Base-by-base conservation (phyloP, 2,329 filamentous ascomycete genomes). In the Apiospora aurea region DNA sequence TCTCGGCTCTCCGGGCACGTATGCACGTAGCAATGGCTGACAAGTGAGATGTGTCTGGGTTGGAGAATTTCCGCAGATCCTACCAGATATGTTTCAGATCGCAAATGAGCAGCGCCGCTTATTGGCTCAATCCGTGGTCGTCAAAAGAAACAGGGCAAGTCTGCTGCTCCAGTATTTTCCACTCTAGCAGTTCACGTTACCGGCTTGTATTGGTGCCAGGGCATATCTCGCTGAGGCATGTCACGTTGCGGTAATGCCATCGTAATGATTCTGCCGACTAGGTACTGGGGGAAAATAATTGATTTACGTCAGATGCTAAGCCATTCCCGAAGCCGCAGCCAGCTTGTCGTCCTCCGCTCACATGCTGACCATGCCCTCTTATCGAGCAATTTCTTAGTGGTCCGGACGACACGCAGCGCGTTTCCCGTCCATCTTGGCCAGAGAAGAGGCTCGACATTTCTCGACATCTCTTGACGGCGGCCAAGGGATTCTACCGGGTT, bases 221-320 rank as follows among this genome's bases (percentile, higher is more conserved):
- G 21, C 57, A 64, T 64, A 64, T 64, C 57, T 41, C 18, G 24
- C 57, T 24, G 7, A 41, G 57, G 57, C 34, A 6, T 64, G 57
- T 64, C 57, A 64, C 21, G 21, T 64, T 64, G 57, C 41, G 57
- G 57, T 64, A 64, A 64, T 64, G 57, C 8, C 57, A 64, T n/a
- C 57, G 57, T 64, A 64, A 64, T 64, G 8, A 34, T 10, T 64
- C 57, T 64, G 57, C 57, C 41, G 57, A 64, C 34, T 64, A n/a
- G n/a, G n/a, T n/a, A 64, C 57, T 10, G 57, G 41, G 21, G 34
- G 41, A n/a, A n/a, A n/a, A 64, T 64, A 41, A 64, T 64, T 64
- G 57, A 18, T 64, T 64, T 64, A 34, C 38, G 57, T n/a, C 41
- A 1, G 57, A 64, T n/a, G 21, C 11, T 29, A 38, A n/a, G n/a